phyloP scores from a whole-genome alignment of 805 yeast genomes.

The Myxozyma kluyveri region DNA sequence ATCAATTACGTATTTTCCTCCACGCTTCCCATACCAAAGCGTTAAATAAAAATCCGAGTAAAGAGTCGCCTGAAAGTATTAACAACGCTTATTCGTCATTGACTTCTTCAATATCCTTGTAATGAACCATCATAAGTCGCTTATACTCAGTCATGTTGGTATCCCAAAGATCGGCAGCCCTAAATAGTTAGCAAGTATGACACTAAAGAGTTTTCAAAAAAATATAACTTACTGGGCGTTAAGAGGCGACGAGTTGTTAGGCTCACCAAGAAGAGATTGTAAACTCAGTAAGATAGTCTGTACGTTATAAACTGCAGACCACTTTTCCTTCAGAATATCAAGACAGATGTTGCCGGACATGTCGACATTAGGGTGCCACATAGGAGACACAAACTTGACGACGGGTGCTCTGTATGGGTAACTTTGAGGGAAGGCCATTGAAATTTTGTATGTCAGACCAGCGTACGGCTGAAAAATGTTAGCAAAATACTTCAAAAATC shows the following conservation, averaged over 20 bases:
- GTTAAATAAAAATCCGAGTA: no score
- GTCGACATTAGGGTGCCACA: slow-evolving; percentile 67
- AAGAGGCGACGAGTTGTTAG: slow-evolving; percentile 56
- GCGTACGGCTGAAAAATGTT: slow-evolving; percentile 44
- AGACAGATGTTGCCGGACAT: slow-evolving; percentile 63
- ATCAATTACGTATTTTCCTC: no score
- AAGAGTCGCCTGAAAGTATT: no score
- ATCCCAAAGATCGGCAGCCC: slow-evolving; percentile 56
- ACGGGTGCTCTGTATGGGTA: slow-evolving; percentile 61
- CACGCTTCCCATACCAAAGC: no score
- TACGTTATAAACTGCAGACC: slow-evolving; percentile 64
- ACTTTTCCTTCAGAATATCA: slow-evolving; percentile 61
- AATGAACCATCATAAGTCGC: slow-evolving; percentile 41
- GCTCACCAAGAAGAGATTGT: slow-evolving; percentile 61
- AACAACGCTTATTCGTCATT: slow-evolving; percentile 16
- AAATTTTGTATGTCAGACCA: slow-evolving; percentile 50
- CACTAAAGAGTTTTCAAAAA: neutral
- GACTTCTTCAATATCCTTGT: slow-evolving; percentile 40
- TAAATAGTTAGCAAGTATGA: neutral
- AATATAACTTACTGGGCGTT: slow-evolving; percentile 48
- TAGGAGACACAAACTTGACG: slow-evolving; percentile 55
- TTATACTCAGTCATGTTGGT: slow-evolving; percentile 45
- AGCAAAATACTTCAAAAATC: neutral
- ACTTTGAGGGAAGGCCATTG: slow-evolving; percentile 51
- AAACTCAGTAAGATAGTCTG: slow-evolving; percentile 58